phyloP scores from a whole-genome alignment of 2,329 filamentous ascomycete genomes.

The Byssoonygena ceratinophila region DNA sequence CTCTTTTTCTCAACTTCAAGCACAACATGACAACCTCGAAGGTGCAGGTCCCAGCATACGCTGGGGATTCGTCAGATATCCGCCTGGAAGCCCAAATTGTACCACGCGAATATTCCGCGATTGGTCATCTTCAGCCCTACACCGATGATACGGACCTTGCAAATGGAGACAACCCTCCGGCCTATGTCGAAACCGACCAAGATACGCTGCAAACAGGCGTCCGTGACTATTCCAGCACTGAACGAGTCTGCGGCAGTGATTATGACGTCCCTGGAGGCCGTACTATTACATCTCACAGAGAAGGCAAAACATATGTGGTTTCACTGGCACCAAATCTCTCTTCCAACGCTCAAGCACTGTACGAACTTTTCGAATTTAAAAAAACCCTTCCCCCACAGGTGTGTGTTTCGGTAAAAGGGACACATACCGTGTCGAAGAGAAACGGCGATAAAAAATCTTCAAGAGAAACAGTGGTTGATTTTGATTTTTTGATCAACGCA shows the following conservation, averaged over 20 bases:
- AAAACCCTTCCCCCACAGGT: conserved; percentile 29
- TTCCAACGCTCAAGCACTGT: conserved; percentile 19
- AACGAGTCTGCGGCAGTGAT: neutral
- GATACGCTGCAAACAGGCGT: neutral
- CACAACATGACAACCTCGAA: too few species aligned
- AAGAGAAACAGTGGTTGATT: conserved; percentile 23
- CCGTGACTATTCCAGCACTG: neutral
- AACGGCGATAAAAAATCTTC: conserved; percentile 19
- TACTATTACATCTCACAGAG: conserved; percentile 4
- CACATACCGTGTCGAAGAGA: conserved; percentile 38
- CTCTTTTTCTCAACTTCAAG: too few species aligned
- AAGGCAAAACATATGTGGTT: conserved; percentile 15
- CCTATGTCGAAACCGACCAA: conserved; percentile 13
- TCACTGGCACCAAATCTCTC: conserved; percentile 27
- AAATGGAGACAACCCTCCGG: conserved; percentile 11
- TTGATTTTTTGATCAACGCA: conserved; percentile 24
- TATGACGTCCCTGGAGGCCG: conserved; percentile 9
- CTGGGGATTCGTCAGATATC: neutral
- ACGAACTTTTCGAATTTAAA: conserved; percentile 23
- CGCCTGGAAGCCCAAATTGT: neutral
- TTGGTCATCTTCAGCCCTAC: conserved; percentile 9
- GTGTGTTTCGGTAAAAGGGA: conserved; percentile 44
- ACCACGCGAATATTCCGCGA: neutral
- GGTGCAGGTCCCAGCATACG: neutral
- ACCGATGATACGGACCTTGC: conserved; percentile 5